Evolutionary conservation across 805 yeast species (phyloP), one percentile per base, ranked within the genome.

Genomic region (Spathaspora passalidarum): DNA sequence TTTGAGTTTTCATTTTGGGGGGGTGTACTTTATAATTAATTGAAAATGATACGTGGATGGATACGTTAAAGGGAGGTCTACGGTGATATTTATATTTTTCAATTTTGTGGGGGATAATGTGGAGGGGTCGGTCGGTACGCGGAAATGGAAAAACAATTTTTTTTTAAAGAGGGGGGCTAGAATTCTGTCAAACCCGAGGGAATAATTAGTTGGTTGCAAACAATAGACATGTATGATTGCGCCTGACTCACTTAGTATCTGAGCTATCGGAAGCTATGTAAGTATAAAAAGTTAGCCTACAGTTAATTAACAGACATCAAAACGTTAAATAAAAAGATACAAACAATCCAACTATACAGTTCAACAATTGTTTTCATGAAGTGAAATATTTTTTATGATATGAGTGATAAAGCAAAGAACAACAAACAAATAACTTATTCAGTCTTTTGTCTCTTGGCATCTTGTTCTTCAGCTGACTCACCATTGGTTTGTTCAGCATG

Each of bases 401-500:
- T 29, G 16, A 26, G n/a, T n/a, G n/a, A n/a, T n/a, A n/a, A n/a
- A 17, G 16, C 34, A 29, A 10, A 29, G n/a, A 29, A 10, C n/a
- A n/a, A 13, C 34, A 29, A 13, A 29, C 29, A 25, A 25, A 25
- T 7, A 21, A 26, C 11, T 41, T 47, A 44, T 20, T 45, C 46
- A 32, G 50, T 35, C 51, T 63, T 69, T 56, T 68, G 73, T 54
- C 62, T 70, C 57, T 73, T 72, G 20, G 69, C 44, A 40, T 61
- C 69, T 42, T 69, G 72, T 51, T 63, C 66, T 49, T 63, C 65
- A 17, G 35, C 50, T 44, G 54, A 61, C 19, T 54, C 55, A 36
- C 59, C 61, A 41, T 54, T 59, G 11, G 69, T 14, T 38, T 46
- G 45, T 43, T 69, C 78, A 29, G 77, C 66, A 51, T 78, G 82